A percentile compares a stretch with the other conserved stretches of the same genome.
Evolutionary conservation across 2,329 filamentous ascomycete species (phyloP).

Genomic region (Pseudocercospora pini-densiflorae): DNA sequence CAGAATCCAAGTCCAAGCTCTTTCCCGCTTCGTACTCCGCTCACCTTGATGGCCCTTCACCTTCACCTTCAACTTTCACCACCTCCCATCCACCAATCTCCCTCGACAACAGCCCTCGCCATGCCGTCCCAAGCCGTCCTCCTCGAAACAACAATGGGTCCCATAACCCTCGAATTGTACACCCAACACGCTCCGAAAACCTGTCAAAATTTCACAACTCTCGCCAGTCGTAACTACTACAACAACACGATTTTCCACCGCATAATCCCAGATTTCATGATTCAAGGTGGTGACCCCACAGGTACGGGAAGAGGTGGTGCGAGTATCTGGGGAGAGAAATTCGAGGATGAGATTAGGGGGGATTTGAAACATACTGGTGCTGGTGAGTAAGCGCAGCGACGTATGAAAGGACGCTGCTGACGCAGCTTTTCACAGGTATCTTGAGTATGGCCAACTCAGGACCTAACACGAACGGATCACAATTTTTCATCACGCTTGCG

Average conservation of each 20-base stretch:
- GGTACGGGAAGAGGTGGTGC: slow-evolving; percentile 87
- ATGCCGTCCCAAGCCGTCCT: slow-evolving; percentile 52
- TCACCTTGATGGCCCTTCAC: not conserved
- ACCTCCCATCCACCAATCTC: not conserved
- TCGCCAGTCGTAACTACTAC: slow-evolving; percentile 86
- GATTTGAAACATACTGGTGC: slow-evolving; percentile 88
- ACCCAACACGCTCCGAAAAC: slow-evolving; percentile 76
- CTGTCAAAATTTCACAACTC: slow-evolving; percentile 71
- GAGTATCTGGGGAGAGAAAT: slow-evolving; percentile 91
- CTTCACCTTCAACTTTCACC: not conserved
- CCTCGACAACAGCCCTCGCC: not conserved
- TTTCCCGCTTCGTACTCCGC: not conserved
- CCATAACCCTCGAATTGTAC: slow-evolving; percentile 88
- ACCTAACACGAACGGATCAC: slow-evolving; percentile 88
- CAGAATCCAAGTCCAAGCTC: not conserved
- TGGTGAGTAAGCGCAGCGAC: slow-evolving; percentile 49
- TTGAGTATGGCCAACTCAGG: slow-evolving; percentile 96
- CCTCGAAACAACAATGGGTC: slow-evolving; percentile 86
- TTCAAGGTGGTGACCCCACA: slow-evolving; percentile 72
- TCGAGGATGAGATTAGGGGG: slow-evolving; percentile 85
- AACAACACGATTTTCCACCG: slow-evolving; percentile 85
- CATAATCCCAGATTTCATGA: slow-evolving; percentile 94
- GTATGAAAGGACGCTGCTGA: not conserved
- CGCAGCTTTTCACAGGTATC: slow-evolving; percentile 48
- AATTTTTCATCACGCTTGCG: slow-evolving; percentile 95